Base-by-base conservation (phyloP, 495 filamentous ascomycete genomes). In the Penicillium bovifimosum region DNA sequence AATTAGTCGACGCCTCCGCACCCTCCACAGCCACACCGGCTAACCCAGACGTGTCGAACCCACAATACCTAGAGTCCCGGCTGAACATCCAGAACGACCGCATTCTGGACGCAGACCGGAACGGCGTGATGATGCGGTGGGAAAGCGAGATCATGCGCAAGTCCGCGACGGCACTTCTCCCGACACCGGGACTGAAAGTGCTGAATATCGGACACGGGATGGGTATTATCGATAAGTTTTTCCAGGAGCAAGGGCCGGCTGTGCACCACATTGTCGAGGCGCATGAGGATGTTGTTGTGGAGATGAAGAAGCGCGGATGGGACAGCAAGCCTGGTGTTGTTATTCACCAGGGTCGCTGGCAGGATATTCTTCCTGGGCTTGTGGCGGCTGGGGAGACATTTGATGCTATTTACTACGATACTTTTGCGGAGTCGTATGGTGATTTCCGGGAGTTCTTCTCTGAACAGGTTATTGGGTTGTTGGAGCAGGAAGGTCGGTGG, bases 91-190 rank as follows among this genome's bases (percentile, higher is more conserved):
- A 76, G 18, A 75, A 79, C 24, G 83, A 86, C 50, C 83, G 87
- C 28, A 79, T 98, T 8, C 78, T 96, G 1, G 93, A 98, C 56
- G 75, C 76, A 3, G 81, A 85, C 42, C 76, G 79, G 6, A 98
- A 98, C 63, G 90, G 90, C 26, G 90, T 98, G 1, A 98, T 98
- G 93, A 88, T 98, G 93, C 77, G 86, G 26, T 98, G 93, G 93
- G 93, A 98, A 69, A 85, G 85, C 0, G 80, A 83, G 31, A 91
- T 97, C 49, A 98, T 98, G 93, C 77, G 79, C 48, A 77, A 79
- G 26, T 88, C 84, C 32, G 90, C 90, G 24, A 77, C 79, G 41
- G 71, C 80, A 18, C 72, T 91, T 2, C 68, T 84, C 16, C 81
- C 84, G 0, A 60, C 68, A 0, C 48, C 77, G 0, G 86, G 83